These are phyloP conservation scores for Angomonas deanei DNA, from an alignment of 208 protist species.

Conservation along the genomic window DNA sequence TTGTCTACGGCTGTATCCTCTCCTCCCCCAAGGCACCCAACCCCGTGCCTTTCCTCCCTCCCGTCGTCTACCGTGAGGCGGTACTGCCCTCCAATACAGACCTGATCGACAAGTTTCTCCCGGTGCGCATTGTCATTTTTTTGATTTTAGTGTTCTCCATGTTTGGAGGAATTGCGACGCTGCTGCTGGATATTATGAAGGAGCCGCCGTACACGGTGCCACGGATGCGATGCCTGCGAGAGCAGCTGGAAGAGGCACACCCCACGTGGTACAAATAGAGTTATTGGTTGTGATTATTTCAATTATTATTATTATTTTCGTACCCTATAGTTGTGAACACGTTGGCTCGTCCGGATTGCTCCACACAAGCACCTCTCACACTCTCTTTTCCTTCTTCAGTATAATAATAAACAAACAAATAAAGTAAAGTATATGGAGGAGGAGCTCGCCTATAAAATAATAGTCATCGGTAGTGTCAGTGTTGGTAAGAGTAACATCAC, in stretches of 20 bases:
- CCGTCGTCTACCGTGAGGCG: constrained; percentile 39
- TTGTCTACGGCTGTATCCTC: constrained; percentile 74
- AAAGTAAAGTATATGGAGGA: constrained; percentile 43
- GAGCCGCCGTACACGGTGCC: constrained; percentile 63
- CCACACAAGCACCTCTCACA: not conserved
- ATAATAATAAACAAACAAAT: not conserved
- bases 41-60: not conserved
- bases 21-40: constrained; percentile 21
- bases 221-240: constrained; percentile 64
- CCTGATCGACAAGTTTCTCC: constrained; percentile 56
- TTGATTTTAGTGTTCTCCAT: constrained; percentile 32
- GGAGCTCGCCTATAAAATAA: constrained; percentile 88
- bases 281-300: constrained; percentile 4
- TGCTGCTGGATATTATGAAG: constrained; percentile 26
- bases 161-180: constrained; percentile 33
- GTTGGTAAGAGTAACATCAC: constrained; percentile 91
- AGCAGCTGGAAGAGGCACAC: constrained; percentile 71
- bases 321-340: not conserved
- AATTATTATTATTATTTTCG: constrained; percentile 10
- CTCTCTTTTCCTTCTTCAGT: not conserved
- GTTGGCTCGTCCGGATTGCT: not conserved
- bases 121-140: constrained; percentile 57
- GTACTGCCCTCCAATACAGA: constrained; percentile 30
- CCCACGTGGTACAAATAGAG: constrained; percentile 70
- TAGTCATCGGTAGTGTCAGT: constrained; percentile 88